Evolutionary conservation across 2,329 filamentous ascomycete genomes (phyloP), one percentile per base, ranked within the genome.

Genomic region (Akanthomyces uredinophilus): DNA sequence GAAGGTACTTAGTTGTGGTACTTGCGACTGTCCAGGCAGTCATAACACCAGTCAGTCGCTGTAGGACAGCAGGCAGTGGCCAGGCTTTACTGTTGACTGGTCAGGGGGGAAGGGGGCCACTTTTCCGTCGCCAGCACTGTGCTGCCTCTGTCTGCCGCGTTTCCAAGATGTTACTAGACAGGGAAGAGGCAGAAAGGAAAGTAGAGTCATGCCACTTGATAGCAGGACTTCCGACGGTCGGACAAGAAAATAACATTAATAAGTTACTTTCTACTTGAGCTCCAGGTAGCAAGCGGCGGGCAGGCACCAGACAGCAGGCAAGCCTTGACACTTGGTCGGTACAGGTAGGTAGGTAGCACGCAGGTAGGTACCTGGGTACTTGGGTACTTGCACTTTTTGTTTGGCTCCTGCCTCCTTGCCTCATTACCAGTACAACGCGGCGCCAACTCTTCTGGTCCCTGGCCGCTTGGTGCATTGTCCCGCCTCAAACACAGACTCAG

Each of bases 401-500:
- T 29, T 29, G 46, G 46, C 46, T 29, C 22, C 14, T 20, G n/a
- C 27, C 27, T 29, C 27, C 27, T 29, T 29, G 6, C 27, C 27
- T 29, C 32, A 32, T 32, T 32, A 35, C 14, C 22, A 46, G 24
- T 13, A 35, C 49, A 52, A 14, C 27, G 27, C 29, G 29, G 10
- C 49, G 27, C 32, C 37, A 16, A 27, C 37, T 37, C 20, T 22
- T 35, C 20, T 27, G 53, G 32, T 35, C 32, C 39, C 37, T 27
- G 27, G 27, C 27, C 27, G 11, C 10, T 11, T 44, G 16, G n/a
- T 39, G n/a, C 35, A 44, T 24, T 29, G 18, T 46, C 20, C 35
- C 50, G 57, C 57, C 57, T 60, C 57, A 53, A 60, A 60, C 57
- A 60, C 39, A 41, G 37, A 60, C 57, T 43, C 47, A 44, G 57